Evolutionary conservation across 129 eudicot genomes (phyloP).

Genomic region (sunflower (Helianthus annuus)): HanXRQr2.0-SUNRISE NC_035442.2:40298389-40298888

Average conservation of each 20-base stretch:
- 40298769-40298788: constrained; percentile 12
- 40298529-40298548: constrained; percentile 27
- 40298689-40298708: neutral
- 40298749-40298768: constrained; percentile 17
- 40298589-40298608: constrained; percentile 21
- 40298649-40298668: constrained; percentile 26
- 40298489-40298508: constrained; percentile 8
- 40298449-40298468: constrained; percentile 14
- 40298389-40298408: too few species aligned
- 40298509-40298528: constrained; percentile 24
- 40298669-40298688: neutral
- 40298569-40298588: constrained; percentile 19
- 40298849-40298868: neutral
- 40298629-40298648: constrained; percentile 24
- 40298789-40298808: constrained; percentile 17
- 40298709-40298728: constrained; percentile 9
- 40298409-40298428: too few species aligned
- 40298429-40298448: too few species aligned
- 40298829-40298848: constrained; percentile 2
- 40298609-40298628: constrained; percentile 15
- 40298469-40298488: neutral
- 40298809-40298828: constrained; percentile 1
- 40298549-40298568: constrained; percentile 19
- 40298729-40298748: constrained; percentile 9
- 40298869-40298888: constrained; percentile 15